phyloP scores from a whole-genome alignment of 2,329 filamentous ascomycete species.

The Diaporthe helianthi region DNA sequence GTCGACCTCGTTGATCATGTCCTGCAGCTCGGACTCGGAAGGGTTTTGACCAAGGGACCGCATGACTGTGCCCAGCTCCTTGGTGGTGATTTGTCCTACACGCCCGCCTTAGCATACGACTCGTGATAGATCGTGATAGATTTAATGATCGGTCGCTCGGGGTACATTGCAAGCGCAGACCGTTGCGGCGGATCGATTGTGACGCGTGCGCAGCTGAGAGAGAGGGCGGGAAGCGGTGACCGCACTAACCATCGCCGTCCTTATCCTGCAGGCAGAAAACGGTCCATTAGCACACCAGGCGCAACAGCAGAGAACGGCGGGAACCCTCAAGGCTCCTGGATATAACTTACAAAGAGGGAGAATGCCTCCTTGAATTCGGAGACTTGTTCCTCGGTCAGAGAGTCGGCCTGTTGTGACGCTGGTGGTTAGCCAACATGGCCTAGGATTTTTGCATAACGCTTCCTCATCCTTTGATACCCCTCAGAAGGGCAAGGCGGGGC shows the following conservation, averaged over 20 bases:
- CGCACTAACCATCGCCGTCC: conserved; percentile 84
- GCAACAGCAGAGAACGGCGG: conserved; percentile 7
- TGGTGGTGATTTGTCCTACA: conserved; percentile 87
- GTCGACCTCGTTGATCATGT: conserved; percentile 95
- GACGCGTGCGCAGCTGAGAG: conserved; percentile 11
- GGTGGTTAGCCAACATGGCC: conserved; percentile 36
- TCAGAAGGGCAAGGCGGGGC: conserved; percentile 30
- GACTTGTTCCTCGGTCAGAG: conserved; percentile 99
- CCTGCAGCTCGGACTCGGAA: conserved; percentile 87
- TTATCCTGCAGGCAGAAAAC: conserved; percentile 70
- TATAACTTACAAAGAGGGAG: conserved; percentile 90
- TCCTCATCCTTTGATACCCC: conserved; percentile 30
- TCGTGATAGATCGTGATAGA: conserved; percentile 25
- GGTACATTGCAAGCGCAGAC: conserved; percentile 17
- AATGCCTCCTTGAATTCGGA: conserved; percentile 99
- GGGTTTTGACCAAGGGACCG: conserved; percentile 89
- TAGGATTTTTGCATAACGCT: conserved; percentile 10
- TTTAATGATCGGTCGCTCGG: neutral
- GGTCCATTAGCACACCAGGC: conserved; percentile 34
- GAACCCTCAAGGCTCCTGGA: conserved; percentile 33
- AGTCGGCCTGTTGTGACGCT: conserved; percentile 75
- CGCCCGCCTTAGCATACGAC: conserved; percentile 39
- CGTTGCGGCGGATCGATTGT: conserved; percentile 22
- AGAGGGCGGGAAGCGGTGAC: neutral
- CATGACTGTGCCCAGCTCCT: conserved; percentile 90